Evolutionary conservation across 352 stramenopile species (phyloP), one percentile per base, ranked within the genome.

Genomic region (Pythium guiyangense): DNA sequence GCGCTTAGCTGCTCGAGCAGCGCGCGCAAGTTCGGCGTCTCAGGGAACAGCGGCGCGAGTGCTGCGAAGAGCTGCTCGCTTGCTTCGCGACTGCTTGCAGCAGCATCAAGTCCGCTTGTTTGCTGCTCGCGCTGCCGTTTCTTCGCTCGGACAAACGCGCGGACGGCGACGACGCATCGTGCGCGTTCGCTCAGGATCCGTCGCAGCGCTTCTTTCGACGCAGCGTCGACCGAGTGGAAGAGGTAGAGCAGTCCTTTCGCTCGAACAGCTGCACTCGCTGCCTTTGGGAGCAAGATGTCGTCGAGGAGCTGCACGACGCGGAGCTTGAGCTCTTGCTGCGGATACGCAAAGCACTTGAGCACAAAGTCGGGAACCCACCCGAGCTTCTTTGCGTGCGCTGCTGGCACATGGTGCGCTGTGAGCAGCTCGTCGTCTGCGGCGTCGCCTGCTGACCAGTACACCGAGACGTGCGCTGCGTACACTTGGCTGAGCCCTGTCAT

Each of bases 401-500:
- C 61, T 20, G 77, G 72, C 20, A 89, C 68, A 25, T 62, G 63
- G 49, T 66, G 63, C 20, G 59, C 59, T 48, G 31, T 64, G 17
- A 70, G 67, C 17, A 26, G 25, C 18, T 54, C 63, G 2, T 59
- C 59, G 26, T 70, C 67, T 4, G 63, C 26, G 47, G 57, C 31
- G 54, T 66, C 43, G 60, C 31, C 47, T 73, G 2, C 2, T 8
- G 52, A 18, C 81, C 79, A 90, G 22, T 71, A 74, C 0, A 67
- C 57, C 10, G 86, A 86, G 43, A 96, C 62, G 54, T 96, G 84
- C 5, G 74, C 63, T 17, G 67, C 77, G 43, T 88, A 96, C 14
- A 94, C 79, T 65, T 94, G 86, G 25, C 82, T 90, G 17, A 96
- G 67, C 0, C 86, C 86, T 14, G 86, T 96, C 86, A 96, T 96